A percentile compares a stretch with the other conserved stretches of the same genome.
Conservation (phyloP, 352 stramenopile species). For the Pythium sp. region DNA sequence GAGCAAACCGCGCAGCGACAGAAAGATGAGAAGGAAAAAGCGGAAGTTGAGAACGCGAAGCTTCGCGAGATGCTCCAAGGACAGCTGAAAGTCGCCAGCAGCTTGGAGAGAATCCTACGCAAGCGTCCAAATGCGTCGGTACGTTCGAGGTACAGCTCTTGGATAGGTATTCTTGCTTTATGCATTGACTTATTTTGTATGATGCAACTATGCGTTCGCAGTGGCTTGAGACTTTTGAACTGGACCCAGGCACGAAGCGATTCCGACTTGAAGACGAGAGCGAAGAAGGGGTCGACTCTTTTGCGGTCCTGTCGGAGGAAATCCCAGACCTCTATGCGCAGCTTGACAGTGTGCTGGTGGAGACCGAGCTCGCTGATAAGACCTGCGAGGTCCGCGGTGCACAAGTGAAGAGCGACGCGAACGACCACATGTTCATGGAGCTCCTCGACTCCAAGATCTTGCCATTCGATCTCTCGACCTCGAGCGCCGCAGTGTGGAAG, state of each 20-base stretch:
- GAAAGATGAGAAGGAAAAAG: neutral
- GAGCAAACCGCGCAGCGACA: neutral
- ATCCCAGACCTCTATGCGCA: conserved; percentile 3
- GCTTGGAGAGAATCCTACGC: neutral
- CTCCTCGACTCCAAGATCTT: conserved; percentile 41
- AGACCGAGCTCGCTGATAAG: neutral
- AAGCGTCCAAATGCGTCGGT: neutral
- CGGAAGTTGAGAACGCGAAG: neutral
- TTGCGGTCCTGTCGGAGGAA: neutral
- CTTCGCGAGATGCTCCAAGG: conserved; percentile 7
- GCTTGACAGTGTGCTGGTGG: neutral
- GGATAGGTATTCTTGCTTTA: too few relatives aligned
- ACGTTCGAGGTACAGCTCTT: neutral
- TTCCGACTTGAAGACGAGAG: neutral
- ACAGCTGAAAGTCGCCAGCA: neutral
- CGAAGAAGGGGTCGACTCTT: neutral
- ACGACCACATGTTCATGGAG: conserved; percentile 29
- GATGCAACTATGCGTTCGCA: neutral
- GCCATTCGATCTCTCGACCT: conserved; percentile 39
- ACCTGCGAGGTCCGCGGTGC: neutral
- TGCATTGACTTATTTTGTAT: neutral
- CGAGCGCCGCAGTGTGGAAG: conserved; percentile 34
- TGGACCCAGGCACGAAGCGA: neutral
- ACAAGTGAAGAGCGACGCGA: conserved; percentile 3
- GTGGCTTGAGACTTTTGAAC: neutral